phyloP scores from a whole-genome alignment of 139 green algal genomes.

The Auxenochlorella pyrenoidosa region DNA sequence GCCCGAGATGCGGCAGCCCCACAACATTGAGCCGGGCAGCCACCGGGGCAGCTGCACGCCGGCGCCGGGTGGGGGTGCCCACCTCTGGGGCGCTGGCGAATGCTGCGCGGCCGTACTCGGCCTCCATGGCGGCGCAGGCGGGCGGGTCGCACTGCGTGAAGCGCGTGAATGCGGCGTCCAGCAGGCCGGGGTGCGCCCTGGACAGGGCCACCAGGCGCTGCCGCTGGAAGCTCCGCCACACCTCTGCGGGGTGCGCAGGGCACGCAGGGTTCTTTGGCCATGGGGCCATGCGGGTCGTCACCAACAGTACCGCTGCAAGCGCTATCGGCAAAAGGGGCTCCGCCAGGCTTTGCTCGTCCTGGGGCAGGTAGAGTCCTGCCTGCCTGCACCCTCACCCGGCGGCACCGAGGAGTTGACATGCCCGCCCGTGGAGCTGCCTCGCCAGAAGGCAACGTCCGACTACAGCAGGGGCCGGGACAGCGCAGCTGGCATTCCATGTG shows the following conservation, averaged over 20 bases:
- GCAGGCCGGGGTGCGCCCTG: not conserved
- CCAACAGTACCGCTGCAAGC: too few relatives aligned
- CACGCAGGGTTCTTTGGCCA: too few relatives aligned
- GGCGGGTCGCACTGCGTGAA: not conserved
- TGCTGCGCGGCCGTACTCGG: not conserved
- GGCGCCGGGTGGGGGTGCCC: too few relatives aligned
- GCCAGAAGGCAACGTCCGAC: not conserved
- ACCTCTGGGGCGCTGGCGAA: not conserved
- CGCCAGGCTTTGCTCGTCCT: too few relatives aligned
- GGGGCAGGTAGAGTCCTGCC: not conserved
- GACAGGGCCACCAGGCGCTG: constrained; percentile 1
- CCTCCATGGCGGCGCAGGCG: not conserved
- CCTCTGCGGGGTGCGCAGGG: not conserved
- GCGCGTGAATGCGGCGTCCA: not conserved
- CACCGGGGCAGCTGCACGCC: too few relatives aligned
- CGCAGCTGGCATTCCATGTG: too few relatives aligned
- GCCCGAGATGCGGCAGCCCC: too few relatives aligned
- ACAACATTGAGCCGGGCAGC: too few relatives aligned
- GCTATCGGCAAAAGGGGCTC: too few relatives aligned
- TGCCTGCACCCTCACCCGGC: not conserved
- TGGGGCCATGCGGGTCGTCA: too few relatives aligned
- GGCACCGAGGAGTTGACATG: not conserved
- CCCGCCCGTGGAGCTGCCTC: not conserved
- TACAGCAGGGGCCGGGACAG: not conserved
- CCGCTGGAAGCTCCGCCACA: not conserved